Percentiles rank a stretch among this genome's conserved stretches.
phyloP scores from a whole-genome alignment of 129 eudicot species.

The Flaveria trinervia region DNA sequence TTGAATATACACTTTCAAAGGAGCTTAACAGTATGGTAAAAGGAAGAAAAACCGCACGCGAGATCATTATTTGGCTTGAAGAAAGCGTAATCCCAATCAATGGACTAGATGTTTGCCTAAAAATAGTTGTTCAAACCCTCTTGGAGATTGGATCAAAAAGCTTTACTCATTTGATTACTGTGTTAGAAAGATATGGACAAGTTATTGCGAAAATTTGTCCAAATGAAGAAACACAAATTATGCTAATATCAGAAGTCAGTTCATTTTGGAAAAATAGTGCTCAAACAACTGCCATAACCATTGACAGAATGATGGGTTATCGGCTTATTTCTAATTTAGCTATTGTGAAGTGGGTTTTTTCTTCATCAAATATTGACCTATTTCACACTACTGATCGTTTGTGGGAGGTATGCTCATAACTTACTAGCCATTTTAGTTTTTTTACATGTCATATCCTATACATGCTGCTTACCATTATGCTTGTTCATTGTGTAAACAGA shows the following conservation, averaged over 20 bases:
- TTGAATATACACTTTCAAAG: slow-evolving; percentile 64
- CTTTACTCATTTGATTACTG: slow-evolving; percentile 93
- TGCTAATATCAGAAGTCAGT: slow-evolving; percentile 73
- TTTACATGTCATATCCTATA: background rate
- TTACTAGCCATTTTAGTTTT: slow-evolving; percentile 6
- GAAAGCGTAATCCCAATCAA: slow-evolving; percentile 63
- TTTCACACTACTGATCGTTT: slow-evolving; percentile 86
- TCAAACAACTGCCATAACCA: slow-evolving; percentile 83
- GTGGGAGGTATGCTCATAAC: slow-evolving; percentile 78
- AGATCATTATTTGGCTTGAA: slow-evolving; percentile 77
- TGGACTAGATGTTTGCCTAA: slow-evolving; percentile 66
- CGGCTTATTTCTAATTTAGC: slow-evolving; percentile 91
- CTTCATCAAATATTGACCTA: slow-evolving; percentile 58
- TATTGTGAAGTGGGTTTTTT: slow-evolving; percentile 92
- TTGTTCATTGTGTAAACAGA: slow-evolving; percentile 41
- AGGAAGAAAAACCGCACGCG: slow-evolving; percentile 76
- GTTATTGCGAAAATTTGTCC: slow-evolving; percentile 78
- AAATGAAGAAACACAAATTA: slow-evolving; percentile 75
- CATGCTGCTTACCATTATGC: slow-evolving; percentile 2
- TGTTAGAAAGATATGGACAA: slow-evolving; percentile 90
- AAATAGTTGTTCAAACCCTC: slow-evolving; percentile 82
- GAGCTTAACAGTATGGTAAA: slow-evolving; percentile 84
- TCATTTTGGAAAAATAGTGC: slow-evolving; percentile 81
- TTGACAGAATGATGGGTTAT: slow-evolving; percentile 99
- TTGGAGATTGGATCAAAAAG: slow-evolving; percentile 94